These are phyloP conservation scores for Leucosporidium creatinivorum DNA, from an alignment of 768 basidiomycete genomes.

Conservation along the genomic window DNA sequence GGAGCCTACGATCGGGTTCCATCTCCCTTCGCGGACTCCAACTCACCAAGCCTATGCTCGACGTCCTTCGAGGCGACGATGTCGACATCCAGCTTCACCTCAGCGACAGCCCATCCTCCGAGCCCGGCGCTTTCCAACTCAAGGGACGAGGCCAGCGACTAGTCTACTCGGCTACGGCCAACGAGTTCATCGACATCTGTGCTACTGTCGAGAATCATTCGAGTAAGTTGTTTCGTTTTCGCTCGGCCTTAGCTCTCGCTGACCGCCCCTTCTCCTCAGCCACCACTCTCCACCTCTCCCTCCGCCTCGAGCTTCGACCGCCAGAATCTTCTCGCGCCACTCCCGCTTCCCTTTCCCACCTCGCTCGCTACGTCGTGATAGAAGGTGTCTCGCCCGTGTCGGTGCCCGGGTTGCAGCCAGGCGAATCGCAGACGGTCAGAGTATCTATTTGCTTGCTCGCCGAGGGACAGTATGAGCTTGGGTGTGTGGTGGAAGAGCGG, in stretches of 20 bases:
- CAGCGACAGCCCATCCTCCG: slow-evolving; percentile 38
- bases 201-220: slow-evolving; percentile 58
- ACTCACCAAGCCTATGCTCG: slow-evolving; percentile 71
- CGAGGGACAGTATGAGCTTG: slow-evolving; percentile 55
- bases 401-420: slow-evolving; percentile 56
- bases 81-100: slow-evolving; percentile 57
- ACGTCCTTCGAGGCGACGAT: slow-evolving; percentile 62
- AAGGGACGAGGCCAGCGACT: slow-evolving; percentile 40
- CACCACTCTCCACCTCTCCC: slow-evolving; percentile 1
- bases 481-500: slow-evolving; percentile 40
- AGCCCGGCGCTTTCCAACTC: slow-evolving; percentile 22
- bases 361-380: slow-evolving; percentile 55
- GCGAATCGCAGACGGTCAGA: slow-evolving; percentile 51
- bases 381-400: slow-evolving; percentile 53
- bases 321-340: slow-evolving; percentile 42
- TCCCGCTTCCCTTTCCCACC: slow-evolving; percentile 48
- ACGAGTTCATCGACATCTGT: slow-evolving; percentile 59
- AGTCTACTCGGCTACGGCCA: slow-evolving; percentile 50
- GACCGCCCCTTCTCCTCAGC: background rate
- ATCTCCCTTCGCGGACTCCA: slow-evolving; percentile 70
- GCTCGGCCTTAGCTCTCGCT: background rate
- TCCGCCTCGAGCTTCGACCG: slow-evolving; percentile 43
- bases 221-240: slow-evolving; percentile 48
- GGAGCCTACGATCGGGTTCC: slow-evolving; percentile 66
- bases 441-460: slow-evolving; percentile 66